Evolutionary conservation across 371 early-diverging fungal species (phyloP), one percentile per base, ranked within the genome.

Genomic region (Mortierella polycephala): DNA sequence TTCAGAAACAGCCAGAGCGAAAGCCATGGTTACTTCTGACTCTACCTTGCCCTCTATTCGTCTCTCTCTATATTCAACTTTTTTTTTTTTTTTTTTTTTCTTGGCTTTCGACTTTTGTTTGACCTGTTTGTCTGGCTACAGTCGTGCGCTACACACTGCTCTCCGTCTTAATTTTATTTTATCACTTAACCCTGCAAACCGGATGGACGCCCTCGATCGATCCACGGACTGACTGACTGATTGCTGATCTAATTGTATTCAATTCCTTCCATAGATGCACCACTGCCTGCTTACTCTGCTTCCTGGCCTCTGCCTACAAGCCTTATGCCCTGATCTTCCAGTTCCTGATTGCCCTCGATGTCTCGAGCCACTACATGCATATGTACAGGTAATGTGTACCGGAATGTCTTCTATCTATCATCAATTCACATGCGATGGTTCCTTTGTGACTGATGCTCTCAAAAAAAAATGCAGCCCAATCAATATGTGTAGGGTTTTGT

Each of bases 361-460:
- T 98, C 49, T 93, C 93, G 75, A 94, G 95, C 64, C 99, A 98
- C 82, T 98, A 98, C 84, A 94, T 98, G 92, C 99, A 98, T 70
- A 98, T 98, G 98, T 96, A 96, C 83, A 90, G 94, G 88, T 92
- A 87, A 74, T 61, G 16, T 39, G 5, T 46, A 20, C 73, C 6
- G 18, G 30, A 30, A 30, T 30, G 30, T 30, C 30, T 30, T 30
- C 30, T 30, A 30, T 30, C 30, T 30, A 4, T 30, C 30, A 30
- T 30, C 41, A 44, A 42, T 39, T 8, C 8, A 50, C 61, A 50
- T 10, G 39, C 47, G 50, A n/a, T 40, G 37, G 40, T 41, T 49
- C 58, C 49, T 50, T 41, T 37, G 50, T 11, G 11, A 11, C 16
- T 39, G n/a, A n/a, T 58, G 70, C 70, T 69, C 70, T 57, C 70